phyloP scores from a whole-genome alignment of 495 filamentous ascomycete species.

The Penicillium steckii region DNA sequence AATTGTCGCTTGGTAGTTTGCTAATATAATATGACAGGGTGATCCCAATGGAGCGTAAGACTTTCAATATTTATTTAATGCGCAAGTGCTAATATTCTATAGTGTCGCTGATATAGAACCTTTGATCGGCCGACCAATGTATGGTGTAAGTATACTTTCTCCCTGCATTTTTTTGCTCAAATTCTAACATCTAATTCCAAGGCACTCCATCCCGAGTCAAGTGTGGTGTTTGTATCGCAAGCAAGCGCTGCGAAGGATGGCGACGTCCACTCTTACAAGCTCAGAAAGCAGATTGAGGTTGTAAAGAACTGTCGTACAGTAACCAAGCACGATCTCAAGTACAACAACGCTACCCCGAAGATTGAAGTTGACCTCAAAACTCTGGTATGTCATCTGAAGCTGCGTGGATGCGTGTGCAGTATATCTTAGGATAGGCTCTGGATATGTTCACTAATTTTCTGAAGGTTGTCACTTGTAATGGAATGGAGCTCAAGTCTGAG shows the following conservation, averaged over 20 bases:
- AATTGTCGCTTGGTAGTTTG: background rate
- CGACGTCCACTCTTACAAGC: constrained; percentile 62
- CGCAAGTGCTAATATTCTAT: no score
- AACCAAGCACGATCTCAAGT: constrained; percentile 91
- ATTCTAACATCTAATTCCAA: no score
- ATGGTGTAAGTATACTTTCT: no score
- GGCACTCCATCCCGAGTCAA: constrained; percentile 67
- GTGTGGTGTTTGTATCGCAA: constrained; percentile 82
- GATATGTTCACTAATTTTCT: no score
- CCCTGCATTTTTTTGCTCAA: no score
- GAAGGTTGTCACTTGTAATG: no score
- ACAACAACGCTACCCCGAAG: constrained; percentile 80
- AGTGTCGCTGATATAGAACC: constrained; percentile 92
- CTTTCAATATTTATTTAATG: no score
- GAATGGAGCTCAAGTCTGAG: no score
- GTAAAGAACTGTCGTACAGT: constrained; percentile 78
- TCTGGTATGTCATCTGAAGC: constrained; percentile 70
- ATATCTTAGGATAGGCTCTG: no score
- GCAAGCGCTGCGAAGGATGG: constrained; percentile 65
- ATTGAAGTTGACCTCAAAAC: constrained; percentile 95
- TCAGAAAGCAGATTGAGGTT: constrained; percentile 78
- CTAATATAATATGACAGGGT: constrained; percentile 50
- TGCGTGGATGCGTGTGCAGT: no score
- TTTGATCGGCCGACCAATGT: constrained; percentile 84
- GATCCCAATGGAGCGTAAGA: constrained; percentile 94